Conservation (phyloP, 2,329 filamentous ascomycete genomes). For the Pyrenophora teres region DNA sequence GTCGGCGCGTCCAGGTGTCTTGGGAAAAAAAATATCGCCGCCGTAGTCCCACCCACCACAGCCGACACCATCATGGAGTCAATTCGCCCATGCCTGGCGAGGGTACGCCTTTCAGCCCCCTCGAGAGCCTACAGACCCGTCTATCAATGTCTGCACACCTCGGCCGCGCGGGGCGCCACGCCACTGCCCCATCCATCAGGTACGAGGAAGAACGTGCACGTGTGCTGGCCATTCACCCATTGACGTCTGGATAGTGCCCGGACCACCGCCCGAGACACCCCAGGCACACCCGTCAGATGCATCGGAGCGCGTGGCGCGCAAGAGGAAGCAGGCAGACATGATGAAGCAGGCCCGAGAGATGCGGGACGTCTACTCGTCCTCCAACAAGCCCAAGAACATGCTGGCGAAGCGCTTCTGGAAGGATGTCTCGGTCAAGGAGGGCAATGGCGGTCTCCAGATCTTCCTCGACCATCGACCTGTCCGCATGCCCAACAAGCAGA, state of each 20-base stretch:
- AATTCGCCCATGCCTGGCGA: slow-evolving; percentile 35
- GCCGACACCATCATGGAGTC: slow-evolving; percentile 30
- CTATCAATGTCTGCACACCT: slow-evolving; percentile 51
- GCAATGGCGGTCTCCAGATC: slow-evolving; percentile 66
- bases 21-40: slow-evolving; percentile 9
- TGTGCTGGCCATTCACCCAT: not conserved
- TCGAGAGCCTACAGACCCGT: slow-evolving; percentile 24
- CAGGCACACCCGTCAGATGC: slow-evolving; percentile 55
- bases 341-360: slow-evolving; percentile 54
- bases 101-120: slow-evolving; percentile 24
- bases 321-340: slow-evolving; percentile 57
- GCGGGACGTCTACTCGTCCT: slow-evolving; percentile 38
- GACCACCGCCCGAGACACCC: slow-evolving; percentile 64
- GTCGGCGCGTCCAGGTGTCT: not conserved
- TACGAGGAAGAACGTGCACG: not conserved
- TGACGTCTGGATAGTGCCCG: slow-evolving; percentile 49
- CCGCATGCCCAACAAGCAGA: slow-evolving; percentile 72
- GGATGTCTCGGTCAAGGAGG: slow-evolving; percentile 70
- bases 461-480: slow-evolving; percentile 80
- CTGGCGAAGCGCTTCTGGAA: slow-evolving; percentile 85
- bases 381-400: slow-evolving; percentile 53
- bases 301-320: slow-evolving; percentile 54
- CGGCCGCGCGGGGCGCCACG: slow-evolving; percentile 53
- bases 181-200: slow-evolving; percentile 60
- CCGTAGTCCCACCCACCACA: not conserved